A percentile compares a stretch with the other conserved stretches of the same genome.
These are phyloP conservation scores for Collybiopsis luxurians DNA, from an alignment of 768 basidiomycete genomes.

Conservation along the genomic window DNA sequence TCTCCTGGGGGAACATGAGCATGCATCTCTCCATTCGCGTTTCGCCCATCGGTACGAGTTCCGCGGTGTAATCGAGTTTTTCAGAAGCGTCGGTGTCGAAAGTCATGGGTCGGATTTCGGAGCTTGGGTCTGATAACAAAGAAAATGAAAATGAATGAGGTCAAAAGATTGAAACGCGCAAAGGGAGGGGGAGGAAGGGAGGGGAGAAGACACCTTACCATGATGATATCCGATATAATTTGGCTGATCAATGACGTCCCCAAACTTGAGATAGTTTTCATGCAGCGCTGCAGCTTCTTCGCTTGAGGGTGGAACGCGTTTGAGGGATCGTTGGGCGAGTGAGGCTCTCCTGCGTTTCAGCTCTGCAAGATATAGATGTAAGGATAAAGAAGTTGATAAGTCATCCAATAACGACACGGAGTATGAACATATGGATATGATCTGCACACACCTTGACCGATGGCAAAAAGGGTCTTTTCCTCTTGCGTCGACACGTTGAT, in stretches of 20 bases:
- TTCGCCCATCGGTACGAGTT: constrained; percentile 73
- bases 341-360: constrained; percentile 59
- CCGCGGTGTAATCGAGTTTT: constrained; percentile 21
- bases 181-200: background rate
- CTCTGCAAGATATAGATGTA: constrained; percentile 35
- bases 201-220: background rate
- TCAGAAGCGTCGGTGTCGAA: background rate
- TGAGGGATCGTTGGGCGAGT: constrained; percentile 55
- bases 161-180: too few relatives aligned
- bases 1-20: constrained; percentile 84
- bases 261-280: constrained; percentile 61
- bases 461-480: constrained; percentile 57
- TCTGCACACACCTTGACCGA: constrained; percentile 59
- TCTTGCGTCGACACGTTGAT: constrained; percentile 58
- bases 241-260: constrained; percentile 27
- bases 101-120: background rate
- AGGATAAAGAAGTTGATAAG: too few relatives aligned
- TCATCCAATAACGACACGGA: background rate
- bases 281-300: constrained; percentile 69
- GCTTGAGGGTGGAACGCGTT: constrained; percentile 71
- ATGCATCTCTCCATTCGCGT: constrained; percentile 66
- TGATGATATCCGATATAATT: background rate
- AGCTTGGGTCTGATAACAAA: too few relatives aligned
- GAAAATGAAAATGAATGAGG: too few relatives aligned
- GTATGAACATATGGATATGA: background rate